Evolutionary conservation across 2,329 filamentous ascomycete species (phyloP).

Genomic region (Stagonosporopsis chrysanthemi): DNA sequence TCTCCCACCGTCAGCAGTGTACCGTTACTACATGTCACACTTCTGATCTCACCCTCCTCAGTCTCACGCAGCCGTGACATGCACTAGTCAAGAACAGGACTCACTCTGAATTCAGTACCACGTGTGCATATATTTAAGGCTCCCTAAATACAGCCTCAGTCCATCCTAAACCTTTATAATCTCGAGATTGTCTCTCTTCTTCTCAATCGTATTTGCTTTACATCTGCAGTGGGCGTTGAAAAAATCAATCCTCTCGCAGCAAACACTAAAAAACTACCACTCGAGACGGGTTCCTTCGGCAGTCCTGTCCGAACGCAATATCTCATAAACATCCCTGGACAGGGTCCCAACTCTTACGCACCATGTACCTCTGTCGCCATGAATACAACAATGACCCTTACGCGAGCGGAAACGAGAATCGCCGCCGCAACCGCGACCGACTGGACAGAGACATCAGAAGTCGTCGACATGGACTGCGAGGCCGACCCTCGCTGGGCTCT

Average conservation of each 20-base stretch:
- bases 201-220: not conserved
- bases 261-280: not conserved
- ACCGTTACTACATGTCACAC: not conserved
- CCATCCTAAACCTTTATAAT: not conserved
- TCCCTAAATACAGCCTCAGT: too few relatives aligned
- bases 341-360: not conserved
- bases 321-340: not conserved
- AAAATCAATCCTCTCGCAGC: not conserved
- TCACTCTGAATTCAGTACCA: not conserved
- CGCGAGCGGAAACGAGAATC: conserved; percentile 23
- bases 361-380: conserved; percentile 6
- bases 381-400: conserved; percentile 16
- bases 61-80: not conserved
- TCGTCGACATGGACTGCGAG: too few relatives aligned
- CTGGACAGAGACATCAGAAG: not conserved
- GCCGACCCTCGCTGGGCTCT: not conserved
- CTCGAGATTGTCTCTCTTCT: not conserved
- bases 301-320: not conserved
- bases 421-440: conserved; percentile 16
- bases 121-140: not conserved
- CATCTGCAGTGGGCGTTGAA: not conserved
- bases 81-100: not conserved
- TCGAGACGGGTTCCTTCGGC: not conserved
- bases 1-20: not conserved
- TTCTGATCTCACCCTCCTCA: not conserved